Base-by-base conservation (phyloP, 164 flowering plant species). In the Vitis amurensis region DNA sequence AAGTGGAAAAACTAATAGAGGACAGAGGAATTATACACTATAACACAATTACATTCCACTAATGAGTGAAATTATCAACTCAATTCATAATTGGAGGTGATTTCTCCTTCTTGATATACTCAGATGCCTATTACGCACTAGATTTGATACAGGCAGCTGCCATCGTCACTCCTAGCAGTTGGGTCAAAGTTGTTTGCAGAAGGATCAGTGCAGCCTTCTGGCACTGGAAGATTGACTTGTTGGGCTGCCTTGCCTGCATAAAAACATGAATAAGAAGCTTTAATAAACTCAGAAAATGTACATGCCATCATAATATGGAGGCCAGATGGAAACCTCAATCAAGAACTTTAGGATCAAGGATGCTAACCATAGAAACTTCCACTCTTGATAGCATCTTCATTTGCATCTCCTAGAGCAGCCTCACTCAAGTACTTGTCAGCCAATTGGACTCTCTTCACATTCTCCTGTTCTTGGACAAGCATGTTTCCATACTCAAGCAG, bases 221-320 rank as follows among this genome's bases (percentile, higher is more conserved):
- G 89, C 10, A 85, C 79, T 0, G 85, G 86, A 70, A 84, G 9
- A 8, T 57, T 55, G 56, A 82, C 83, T 81, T 87, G 88, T 61
- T 87, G 89, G 48, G 90, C 88, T 51, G 82, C 88, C 66, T 81
- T 72, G 23, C 90, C 90, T 87, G 84, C 80, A 80, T 19, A 3
- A 30, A 69, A 17, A 63, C 15, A 14, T 51, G 15, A 27, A n/a
- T 10, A 14, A 37, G 56, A 68, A 23, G 1, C 27, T 55, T 51
- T 55, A 27, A n/a, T 52, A 59, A 50, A 16, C 17, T 19, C 9
- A 14, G 2, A 5, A 9, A 47, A 27, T 31, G 13, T 55, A 27
- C 6, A 13, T 16, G 8, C 8, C n/a, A 70, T 61, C 23, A 63
- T 57, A 59, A 13, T 65, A 19, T 23, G 44, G 50, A 57, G 49